phyloP scores from a whole-genome alignment of 257 asterid genomes.

The Solanum sejunctum region DNA sequence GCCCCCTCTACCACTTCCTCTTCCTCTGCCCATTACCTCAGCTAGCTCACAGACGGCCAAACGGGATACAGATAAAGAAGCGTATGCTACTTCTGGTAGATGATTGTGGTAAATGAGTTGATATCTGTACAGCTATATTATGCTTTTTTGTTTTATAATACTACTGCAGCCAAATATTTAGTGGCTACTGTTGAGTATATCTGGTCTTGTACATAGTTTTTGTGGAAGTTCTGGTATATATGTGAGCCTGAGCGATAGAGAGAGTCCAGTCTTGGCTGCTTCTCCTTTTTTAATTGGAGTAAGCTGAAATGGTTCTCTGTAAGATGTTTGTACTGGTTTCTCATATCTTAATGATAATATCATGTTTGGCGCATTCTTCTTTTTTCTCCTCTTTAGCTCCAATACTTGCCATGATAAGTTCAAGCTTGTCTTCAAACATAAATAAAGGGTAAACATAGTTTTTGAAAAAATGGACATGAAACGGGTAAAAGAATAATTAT shows the following conservation, averaged over 20 bases:
- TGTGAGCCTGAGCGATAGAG: not conserved
- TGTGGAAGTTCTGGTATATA: not conserved
- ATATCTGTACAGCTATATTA: not conserved
- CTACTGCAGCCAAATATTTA: not conserved
- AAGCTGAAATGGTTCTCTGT: not conserved
- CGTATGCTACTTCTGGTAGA: not conserved
- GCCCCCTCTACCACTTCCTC: conserved; percentile 5
- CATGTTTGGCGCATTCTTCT: too few relatives aligned
- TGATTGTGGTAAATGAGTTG: not conserved
- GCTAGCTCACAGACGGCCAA: not conserved
- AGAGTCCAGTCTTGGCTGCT: not conserved
- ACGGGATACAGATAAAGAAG: not conserved
- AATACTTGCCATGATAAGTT: too few relatives aligned
- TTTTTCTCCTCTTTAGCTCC: too few relatives aligned
- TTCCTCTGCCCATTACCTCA: not conserved
- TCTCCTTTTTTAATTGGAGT: not conserved
- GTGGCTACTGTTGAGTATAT: not conserved
- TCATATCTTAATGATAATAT: not conserved
- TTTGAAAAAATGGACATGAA: too few relatives aligned
- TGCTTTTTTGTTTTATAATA: not conserved
- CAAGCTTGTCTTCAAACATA: too few relatives aligned
- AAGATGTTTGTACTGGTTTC: not conserved
- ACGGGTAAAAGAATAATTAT: too few relatives aligned
- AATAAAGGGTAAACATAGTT: too few relatives aligned
- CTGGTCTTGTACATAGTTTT: not conserved